Percentiles rank a stretch among this genome's conserved stretches.
Conservation (phyloP, 345 rosid genomes). For the Syzygium aromaticum region DNA sequence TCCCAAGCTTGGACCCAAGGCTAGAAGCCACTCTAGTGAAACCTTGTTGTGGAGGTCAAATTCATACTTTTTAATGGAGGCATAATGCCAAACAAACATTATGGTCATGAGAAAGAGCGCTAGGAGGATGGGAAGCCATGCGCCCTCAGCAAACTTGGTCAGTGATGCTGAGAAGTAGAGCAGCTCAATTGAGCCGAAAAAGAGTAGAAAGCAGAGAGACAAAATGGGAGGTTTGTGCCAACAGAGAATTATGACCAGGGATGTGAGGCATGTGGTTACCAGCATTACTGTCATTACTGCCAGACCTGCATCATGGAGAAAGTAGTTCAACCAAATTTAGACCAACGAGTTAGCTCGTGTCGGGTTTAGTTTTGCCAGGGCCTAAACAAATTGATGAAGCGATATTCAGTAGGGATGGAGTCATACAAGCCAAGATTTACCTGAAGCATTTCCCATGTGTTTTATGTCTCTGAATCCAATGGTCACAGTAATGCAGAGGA, state of each 20-base stretch:
- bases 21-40: slow-evolving; percentile 95
- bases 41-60: slow-evolving; percentile 95
- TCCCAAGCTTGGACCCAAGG: slow-evolving; percentile 87
- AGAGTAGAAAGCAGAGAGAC: slow-evolving; percentile 66
- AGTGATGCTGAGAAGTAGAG: slow-evolving; percentile 98
- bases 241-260: slow-evolving; percentile 81
- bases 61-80: slow-evolving; percentile 87
- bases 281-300: slow-evolving; percentile 99
- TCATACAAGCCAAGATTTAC: slow-evolving; percentile 14
- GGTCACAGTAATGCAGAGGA: slow-evolving; percentile 95
- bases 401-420: not conserved
- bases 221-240: slow-evolving; percentile 86
- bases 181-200: slow-evolving; percentile 80
- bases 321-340: not conserved
- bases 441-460: slow-evolving; percentile 97
- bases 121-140: slow-evolving; percentile 98
- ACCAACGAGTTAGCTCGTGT: not conserved
- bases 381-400: not conserved
- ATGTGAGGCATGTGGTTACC: slow-evolving; percentile 93
- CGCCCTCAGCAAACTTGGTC: slow-evolving; percentile 91
- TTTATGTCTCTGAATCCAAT: slow-evolving; percentile 96
- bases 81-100: slow-evolving; percentile 98
- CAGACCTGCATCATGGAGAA: slow-evolving; percentile 48
- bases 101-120: slow-evolving; percentile 77
- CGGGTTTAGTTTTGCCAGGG: not conserved